Conservation (phyloP, 306 rosid species). For the Rubus parviflorus region DNA sequence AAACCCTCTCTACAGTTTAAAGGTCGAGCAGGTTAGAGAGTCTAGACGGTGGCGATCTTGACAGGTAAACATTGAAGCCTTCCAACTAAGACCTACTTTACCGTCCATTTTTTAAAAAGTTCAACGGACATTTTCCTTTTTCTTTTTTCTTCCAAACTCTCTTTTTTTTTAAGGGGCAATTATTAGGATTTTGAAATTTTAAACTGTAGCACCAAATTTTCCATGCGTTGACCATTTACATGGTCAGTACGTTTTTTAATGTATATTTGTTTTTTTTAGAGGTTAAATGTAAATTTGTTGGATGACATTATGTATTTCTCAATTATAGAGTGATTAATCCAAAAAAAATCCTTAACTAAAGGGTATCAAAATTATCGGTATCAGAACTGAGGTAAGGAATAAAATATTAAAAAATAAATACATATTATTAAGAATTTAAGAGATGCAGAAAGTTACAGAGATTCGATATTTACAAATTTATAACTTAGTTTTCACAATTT, state of each 20-base stretch:
- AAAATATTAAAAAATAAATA: no score
- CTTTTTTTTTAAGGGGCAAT: background rate
- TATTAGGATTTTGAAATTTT: constrained; percentile 6
- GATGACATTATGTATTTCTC: background rate
- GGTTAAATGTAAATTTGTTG: background rate
- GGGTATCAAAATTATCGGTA: background rate
- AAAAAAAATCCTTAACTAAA: background rate
- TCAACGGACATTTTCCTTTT: constrained; percentile 27
- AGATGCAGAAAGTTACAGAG: background rate
- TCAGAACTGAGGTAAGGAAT: background rate
- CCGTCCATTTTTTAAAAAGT: constrained; percentile 19
- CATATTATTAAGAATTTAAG: background rate
- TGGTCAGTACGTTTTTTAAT: background rate
- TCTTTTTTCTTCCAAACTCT: background rate
- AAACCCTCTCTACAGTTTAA: constrained; percentile 52
- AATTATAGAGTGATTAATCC: background rate
- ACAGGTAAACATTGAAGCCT: constrained; percentile 23
- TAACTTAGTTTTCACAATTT: background rate
- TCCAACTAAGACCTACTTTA: background rate
- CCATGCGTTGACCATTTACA: background rate
- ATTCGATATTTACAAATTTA: background rate
- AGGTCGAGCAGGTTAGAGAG: constrained; percentile 33
- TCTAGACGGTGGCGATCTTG: constrained; percentile 23
- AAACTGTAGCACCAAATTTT: background rate
- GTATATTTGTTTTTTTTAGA: background rate